Conservation (phyloP, 1,284 basidiomycete species). For the Ganoderma lucidum region DNA sequence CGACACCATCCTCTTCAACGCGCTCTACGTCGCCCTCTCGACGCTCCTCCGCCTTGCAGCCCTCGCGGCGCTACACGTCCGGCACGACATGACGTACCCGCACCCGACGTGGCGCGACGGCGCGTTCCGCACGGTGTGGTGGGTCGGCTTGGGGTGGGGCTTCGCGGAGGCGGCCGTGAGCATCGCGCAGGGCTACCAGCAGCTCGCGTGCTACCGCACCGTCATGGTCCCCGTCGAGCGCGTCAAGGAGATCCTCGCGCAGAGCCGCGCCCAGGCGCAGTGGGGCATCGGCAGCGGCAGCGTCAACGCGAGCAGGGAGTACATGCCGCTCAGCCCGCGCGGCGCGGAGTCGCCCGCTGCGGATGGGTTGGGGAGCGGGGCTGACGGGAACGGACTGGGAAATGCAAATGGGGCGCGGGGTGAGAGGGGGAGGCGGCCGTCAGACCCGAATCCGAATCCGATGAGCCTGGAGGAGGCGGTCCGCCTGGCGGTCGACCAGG, state of each 20-base stretch:
- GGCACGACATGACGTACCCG: constrained; percentile 50
- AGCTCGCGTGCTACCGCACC: constrained; percentile 69
- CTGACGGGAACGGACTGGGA: constrained; percentile 11
- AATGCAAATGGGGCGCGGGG: constrained; percentile 16
- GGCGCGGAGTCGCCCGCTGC: constrained; percentile 18
- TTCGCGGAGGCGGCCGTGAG: constrained; percentile 68
- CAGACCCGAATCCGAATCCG: constrained; percentile 16
- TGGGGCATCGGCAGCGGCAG: constrained; percentile 28
- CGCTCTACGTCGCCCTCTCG: constrained; percentile 57
- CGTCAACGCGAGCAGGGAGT: constrained; percentile 31
- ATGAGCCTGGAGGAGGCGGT: constrained; percentile 39
- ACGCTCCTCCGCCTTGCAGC: constrained; percentile 62
- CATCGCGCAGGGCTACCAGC: constrained; percentile 72
- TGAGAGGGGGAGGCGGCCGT: constrained; percentile 9
- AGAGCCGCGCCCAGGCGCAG: constrained; percentile 27
- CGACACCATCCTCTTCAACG: constrained; percentile 56
- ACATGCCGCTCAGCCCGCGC: constrained; percentile 40
- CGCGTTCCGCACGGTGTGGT: constrained; percentile 74
- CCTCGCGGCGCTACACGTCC: constrained; percentile 61
- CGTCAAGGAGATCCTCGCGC: constrained; percentile 44
- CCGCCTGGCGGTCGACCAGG: constrained; percentile 57
- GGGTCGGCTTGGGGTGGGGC: constrained; percentile 76
- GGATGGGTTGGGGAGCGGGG: neutral
- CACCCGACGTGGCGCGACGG: constrained; percentile 62
- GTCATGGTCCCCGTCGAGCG: constrained; percentile 60